Base-by-base conservation (phyloP, 2,329 filamentous ascomycete genomes). In the Aphanocladium album region DNA sequence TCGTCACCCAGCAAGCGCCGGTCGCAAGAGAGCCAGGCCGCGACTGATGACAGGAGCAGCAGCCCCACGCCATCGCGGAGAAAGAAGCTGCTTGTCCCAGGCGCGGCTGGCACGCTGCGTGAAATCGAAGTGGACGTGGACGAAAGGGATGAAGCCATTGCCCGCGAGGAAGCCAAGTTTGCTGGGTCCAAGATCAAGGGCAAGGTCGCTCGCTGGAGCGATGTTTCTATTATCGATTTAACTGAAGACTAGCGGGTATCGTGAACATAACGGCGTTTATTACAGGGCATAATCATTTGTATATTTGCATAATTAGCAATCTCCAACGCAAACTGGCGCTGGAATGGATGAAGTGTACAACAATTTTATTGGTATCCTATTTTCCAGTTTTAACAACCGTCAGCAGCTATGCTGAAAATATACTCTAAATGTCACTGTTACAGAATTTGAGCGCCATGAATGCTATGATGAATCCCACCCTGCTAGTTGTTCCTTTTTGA, bases 211-310 rank as follows among this genome's bases (percentile, higher is more conserved):
- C 66, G 72, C 8, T 64, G 66, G 65, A 75, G 73, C 14, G 73
- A 74, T 39, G 66, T 74, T 35, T 67, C 68, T 2, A 65, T 72
- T 43, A 69, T 75, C 57, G 73, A 75, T 49, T 64, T 75, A 39
- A 74, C 73, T 6, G 58, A 66, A 45, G 68, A 70, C 6, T 60
- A 60, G 23, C 14, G 23, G 8, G 27, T 12, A 37, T 52, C n/a
- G 2, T 27, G 47, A 16, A 21, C 25, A 57, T 57, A 27, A 1
- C 12, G 43, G 14, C 30, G 21, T 57, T 49, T 57, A n/a, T 49
- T 9, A 39, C 43, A 35, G 50, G 54, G 43, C 19, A 49, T 30
- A n/a, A 25, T 23, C 43, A 27, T 35, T 5, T 39, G 9, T 14
- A 37, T 19, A 8, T 16, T 45, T 45, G 12, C 12, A 56, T 56